Evolutionary conservation across 2,329 filamentous ascomycete species (phyloP).

Genomic region (Nemania sp.): DNA sequence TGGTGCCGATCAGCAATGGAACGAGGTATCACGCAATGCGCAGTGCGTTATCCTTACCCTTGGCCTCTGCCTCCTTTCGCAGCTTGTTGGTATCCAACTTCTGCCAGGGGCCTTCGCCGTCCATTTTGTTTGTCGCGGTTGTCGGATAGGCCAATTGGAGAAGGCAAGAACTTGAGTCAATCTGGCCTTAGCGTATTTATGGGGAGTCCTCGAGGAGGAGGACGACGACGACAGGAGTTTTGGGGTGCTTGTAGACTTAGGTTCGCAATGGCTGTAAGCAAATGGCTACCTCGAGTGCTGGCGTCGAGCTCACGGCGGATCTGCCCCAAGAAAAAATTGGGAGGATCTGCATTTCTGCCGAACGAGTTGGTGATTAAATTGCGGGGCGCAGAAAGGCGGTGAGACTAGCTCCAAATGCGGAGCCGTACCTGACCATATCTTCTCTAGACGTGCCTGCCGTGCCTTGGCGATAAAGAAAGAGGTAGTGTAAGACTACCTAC

Average conservation of each 20-base stretch:
- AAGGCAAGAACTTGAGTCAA: not conserved
- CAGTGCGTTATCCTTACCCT: slow-evolving; percentile 27
- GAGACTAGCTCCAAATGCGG: slow-evolving; percentile 4
- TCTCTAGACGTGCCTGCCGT: no score
- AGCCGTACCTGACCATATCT: not conserved
- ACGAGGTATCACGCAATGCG: not conserved
- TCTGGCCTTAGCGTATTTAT: not conserved
- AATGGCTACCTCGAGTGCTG: not conserved
- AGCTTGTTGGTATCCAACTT: slow-evolving; percentile 35
- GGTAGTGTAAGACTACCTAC: no score
- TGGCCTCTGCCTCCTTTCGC: slow-evolving; percentile 29
- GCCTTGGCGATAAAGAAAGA: no score
- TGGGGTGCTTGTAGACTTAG: no score
- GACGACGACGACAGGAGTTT: no score
- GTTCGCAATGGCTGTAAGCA: no score
- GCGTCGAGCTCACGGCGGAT: not conserved
- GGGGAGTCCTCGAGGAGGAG: not conserved
- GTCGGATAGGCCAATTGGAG: not conserved
- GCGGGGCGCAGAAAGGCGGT: slow-evolving; percentile 27
- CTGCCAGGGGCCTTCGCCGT: slow-evolving; percentile 29
- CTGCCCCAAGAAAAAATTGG: slow-evolving; percentile 7
- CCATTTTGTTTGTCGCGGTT: slow-evolving; percentile 31
- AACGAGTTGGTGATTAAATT: slow-evolving; percentile 2
- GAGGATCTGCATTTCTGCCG: slow-evolving; percentile 18
- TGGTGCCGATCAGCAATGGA: slow-evolving; percentile 27